Evolutionary conservation across 441 rosid genomes (phyloP).

Genomic region (Theobroma grandiflorum): DNA sequence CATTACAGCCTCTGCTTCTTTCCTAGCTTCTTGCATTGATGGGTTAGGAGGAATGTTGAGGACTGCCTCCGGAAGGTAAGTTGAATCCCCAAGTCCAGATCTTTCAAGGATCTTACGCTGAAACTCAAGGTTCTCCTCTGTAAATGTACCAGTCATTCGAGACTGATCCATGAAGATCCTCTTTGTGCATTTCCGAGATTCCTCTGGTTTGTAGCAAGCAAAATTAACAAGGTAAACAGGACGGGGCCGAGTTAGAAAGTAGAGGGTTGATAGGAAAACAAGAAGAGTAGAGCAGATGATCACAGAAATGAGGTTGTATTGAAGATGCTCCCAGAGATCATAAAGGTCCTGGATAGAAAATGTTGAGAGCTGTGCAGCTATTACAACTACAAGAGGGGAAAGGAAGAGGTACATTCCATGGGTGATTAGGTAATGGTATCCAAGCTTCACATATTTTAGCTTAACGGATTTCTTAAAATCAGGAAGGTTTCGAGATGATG

Average conservation of each 20-base stretch:
- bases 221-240: constrained; percentile 61
- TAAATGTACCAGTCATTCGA: constrained; percentile 44
- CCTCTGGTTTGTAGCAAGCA: constrained; percentile 59
- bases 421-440: constrained; percentile 65
- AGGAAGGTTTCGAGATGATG: constrained; percentile 50
- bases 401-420: constrained; percentile 67
- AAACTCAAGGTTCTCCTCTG: constrained; percentile 57
- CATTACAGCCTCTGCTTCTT: constrained; percentile 60
- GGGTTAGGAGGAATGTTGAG: constrained; percentile 60
- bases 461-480: constrained; percentile 63
- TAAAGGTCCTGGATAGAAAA: constrained; percentile 53
- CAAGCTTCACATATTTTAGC: constrained; percentile 67
- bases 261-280: constrained; percentile 54
- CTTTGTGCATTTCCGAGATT: constrained; percentile 54
- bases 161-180: constrained; percentile 52
- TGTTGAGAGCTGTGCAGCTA: constrained; percentile 56
- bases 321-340: constrained; percentile 58
- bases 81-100: constrained; percentile 61
- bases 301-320: constrained; percentile 58
- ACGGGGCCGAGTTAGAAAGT: constrained; percentile 57
- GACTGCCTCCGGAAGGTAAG: constrained; percentile 63
- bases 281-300: constrained; percentile 55
- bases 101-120: constrained; percentile 61
- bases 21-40: constrained; percentile 58
- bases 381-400: constrained; percentile 44